phyloP scores from a whole-genome alignment of 2,329 filamentous ascomycete species.

The Rhynchosporium graminicola region DNA sequence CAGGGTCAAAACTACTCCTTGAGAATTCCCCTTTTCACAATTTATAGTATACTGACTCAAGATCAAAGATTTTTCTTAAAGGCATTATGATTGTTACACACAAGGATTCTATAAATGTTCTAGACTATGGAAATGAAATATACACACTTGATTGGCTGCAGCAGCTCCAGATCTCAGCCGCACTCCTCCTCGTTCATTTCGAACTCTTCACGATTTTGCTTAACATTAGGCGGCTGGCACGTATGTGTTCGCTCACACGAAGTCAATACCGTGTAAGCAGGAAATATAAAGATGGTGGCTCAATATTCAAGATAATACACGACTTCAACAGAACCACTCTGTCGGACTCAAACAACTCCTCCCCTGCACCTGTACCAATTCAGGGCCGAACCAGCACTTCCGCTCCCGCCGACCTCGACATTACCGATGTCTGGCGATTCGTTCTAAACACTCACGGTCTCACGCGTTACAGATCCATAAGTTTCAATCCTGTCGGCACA shows the following conservation, averaged over 20 bases:
- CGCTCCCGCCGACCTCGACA: not conserved
- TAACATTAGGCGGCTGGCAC: too few species aligned
- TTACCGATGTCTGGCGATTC: conserved; percentile 2
- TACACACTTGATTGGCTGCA: not conserved
- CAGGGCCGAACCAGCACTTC: not conserved
- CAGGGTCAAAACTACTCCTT: too few species aligned
- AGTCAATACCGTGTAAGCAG: not conserved
- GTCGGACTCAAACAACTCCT: not conserved
- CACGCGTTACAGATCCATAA: not conserved
- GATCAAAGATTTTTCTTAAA: too few species aligned
- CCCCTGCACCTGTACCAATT: not conserved
- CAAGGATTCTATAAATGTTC: too few species aligned
- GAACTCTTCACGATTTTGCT: not conserved
- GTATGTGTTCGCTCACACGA: too few species aligned
- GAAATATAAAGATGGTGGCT: not conserved
- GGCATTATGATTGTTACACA: too few species aligned
- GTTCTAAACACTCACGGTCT: not conserved
- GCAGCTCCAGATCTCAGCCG: not conserved
- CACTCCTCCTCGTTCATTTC: not conserved
- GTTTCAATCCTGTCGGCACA: not conserved
- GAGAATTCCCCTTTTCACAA: too few species aligned
- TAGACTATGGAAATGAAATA: too few species aligned
- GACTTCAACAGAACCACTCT: not conserved
- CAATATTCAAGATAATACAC: not conserved
- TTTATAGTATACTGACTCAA: too few species aligned